phyloP scores from a whole-genome alignment of 2,329 filamentous ascomycete species.

The Penicillium sp. region DNA sequence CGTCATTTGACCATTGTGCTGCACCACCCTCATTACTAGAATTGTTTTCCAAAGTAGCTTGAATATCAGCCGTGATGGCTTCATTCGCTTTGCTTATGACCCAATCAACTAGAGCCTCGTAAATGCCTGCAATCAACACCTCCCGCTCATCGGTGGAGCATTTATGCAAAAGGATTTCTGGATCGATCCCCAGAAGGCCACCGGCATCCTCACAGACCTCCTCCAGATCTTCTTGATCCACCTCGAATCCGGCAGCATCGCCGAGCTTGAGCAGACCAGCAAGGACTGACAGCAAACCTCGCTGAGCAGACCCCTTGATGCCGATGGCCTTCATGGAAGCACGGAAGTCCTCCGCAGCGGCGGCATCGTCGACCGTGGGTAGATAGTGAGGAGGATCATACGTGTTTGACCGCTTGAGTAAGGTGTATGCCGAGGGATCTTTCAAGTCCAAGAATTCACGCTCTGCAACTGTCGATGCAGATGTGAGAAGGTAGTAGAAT shows the following conservation, averaged over 20 bases:
- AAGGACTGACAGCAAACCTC: slow-evolving; percentile 80
- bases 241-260: slow-evolving; percentile 78
- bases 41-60: slow-evolving; percentile 62
- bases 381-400: slow-evolving; percentile 85
- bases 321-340: slow-evolving; percentile 84
- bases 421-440: slow-evolving; percentile 69
- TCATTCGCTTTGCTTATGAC: slow-evolving; percentile 86
- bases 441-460: slow-evolving; percentile 83
- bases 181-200: slow-evolving; percentile 80
- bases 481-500: slow-evolving; percentile 93
- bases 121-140: slow-evolving; percentile 79
- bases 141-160: slow-evolving; percentile 82
- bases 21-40: slow-evolving; percentile 63
- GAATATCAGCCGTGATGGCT: slow-evolving; percentile 74
- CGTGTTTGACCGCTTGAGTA: slow-evolving; percentile 80
- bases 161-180: slow-evolving; percentile 73
- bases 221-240: slow-evolving; percentile 82
- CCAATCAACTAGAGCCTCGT: slow-evolving; percentile 94
- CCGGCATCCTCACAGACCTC: slow-evolving; percentile 88
- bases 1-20: slow-evolving; percentile 68
- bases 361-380: slow-evolving; percentile 87
- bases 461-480: slow-evolving; percentile 84
- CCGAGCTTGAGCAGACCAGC: slow-evolving; percentile 88
- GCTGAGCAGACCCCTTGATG: slow-evolving; percentile 80
- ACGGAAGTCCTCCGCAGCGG: slow-evolving; percentile 90